phyloP scores from a whole-genome alignment of 164 flowering plant species.

The Kalanchoe fedtschenkoi region DNA sequence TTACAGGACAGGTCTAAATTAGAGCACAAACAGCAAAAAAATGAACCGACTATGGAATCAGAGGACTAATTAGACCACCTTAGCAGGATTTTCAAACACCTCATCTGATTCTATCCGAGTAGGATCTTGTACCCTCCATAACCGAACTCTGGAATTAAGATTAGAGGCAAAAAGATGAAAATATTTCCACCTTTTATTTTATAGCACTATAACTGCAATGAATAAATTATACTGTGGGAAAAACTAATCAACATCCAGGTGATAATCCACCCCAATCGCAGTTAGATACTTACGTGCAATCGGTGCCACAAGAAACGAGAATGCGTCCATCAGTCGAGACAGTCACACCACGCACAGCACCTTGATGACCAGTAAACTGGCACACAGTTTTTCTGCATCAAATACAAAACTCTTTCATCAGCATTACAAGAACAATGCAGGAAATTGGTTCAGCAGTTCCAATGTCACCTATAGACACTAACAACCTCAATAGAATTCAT shows the following conservation, averaged over 20 bases:
- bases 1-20: conserved; percentile 5
- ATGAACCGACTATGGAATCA: background rate
- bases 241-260: background rate
- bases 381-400: conserved; percentile 54
- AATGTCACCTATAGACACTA: background rate
- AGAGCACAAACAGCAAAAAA: background rate
- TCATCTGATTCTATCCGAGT: conserved; percentile 27
- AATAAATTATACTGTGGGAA: background rate
- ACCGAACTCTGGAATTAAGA: conserved; percentile 54
- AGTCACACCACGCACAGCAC: conserved; percentile 81
- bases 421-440: background rate
- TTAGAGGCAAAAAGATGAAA: background rate
- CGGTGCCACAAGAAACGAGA: conserved; percentile 85
- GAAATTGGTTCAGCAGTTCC: background rate
- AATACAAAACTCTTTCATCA: background rate
- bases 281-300: conserved; percentile 64
- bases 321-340: conserved; percentile 83
- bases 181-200: too few relatives aligned
- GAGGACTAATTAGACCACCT: conserved; percentile 27
- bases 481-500: too few relatives aligned
- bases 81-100: conserved; percentile 24
- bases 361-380: conserved; percentile 86
- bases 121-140: conserved; percentile 74
- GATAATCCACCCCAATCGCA: background rate
- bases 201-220: background rate